These are phyloP conservation scores for Alternaria angustiovoidea DNA, from an alignment of 2,329 filamentous ascomycete species.

Conservation along the genomic window DNA sequence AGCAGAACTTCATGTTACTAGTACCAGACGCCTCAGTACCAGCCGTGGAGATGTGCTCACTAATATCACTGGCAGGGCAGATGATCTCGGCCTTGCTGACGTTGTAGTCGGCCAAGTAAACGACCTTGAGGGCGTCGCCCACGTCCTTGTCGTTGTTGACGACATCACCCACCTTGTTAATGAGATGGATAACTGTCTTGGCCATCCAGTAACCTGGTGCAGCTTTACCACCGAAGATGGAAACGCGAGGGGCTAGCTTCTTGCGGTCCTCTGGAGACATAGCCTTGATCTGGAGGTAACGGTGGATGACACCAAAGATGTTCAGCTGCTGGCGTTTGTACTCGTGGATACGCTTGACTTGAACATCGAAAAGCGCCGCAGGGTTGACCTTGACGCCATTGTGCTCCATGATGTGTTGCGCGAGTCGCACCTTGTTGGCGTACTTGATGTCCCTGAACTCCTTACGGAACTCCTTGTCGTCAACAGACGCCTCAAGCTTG, in stretches of 20 bases:
- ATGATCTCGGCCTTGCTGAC: conserved; percentile 99
- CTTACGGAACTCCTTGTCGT: conserved; percentile 89
- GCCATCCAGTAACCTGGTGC: conserved; percentile 99
- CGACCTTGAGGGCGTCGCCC: conserved; percentile 92
- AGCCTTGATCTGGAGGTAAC: conserved; percentile 87
- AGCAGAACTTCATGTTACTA: conserved; percentile 99
- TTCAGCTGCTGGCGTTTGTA: conserved; percentile 99
- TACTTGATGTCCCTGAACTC: conserved; percentile 98
- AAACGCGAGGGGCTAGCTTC: conserved; percentile 86
- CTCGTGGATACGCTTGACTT: conserved; percentile 98
- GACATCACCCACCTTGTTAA: conserved; percentile 89
- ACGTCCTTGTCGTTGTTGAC: conserved; percentile 93
- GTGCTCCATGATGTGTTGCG: conserved; percentile 86
- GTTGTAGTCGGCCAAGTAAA: conserved; percentile 98
- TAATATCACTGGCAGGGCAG: conserved; percentile 90
- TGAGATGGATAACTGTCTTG: conserved; percentile 96
- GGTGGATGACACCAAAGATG: conserved; percentile 96
- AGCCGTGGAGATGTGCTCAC: conserved; percentile 97
- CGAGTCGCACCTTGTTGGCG: conserved; percentile 91
- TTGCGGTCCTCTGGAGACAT: conserved; percentile 85
- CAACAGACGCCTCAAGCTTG: conserved; percentile 81
- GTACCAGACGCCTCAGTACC: conserved; percentile 89
- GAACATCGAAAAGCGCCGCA: conserved; percentile 88
- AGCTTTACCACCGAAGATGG: conserved; percentile 97
- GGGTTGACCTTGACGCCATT: conserved; percentile 87